Percentiles rank a stretch among this genome's conserved stretches.
Evolutionary conservation across 495 filamentous ascomycete species (phyloP).

Genomic region (Tuber umbilicatum): DNA sequence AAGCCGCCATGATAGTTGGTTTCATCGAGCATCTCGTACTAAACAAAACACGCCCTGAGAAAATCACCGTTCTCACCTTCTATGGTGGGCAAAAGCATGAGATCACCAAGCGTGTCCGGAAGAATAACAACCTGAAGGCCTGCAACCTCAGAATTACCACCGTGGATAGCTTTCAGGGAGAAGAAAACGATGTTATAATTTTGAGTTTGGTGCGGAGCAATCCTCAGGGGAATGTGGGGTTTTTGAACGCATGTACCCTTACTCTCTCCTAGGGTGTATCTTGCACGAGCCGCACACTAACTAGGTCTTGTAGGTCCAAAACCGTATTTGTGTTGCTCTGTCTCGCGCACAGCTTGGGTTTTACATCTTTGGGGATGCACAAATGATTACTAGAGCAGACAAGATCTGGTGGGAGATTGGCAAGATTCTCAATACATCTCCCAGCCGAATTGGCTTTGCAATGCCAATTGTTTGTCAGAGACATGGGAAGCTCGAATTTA

Average conservation of each 20-base stretch:
- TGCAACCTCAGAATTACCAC: slow-evolving; percentile 63
- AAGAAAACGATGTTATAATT: slow-evolving; percentile 82
- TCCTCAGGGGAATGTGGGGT: slow-evolving; percentile 36
- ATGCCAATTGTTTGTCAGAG: slow-evolving; percentile 44
- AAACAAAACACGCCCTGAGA: slow-evolving; percentile 53
- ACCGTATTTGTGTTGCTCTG: slow-evolving; percentile 79
- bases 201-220: slow-evolving; percentile 80
- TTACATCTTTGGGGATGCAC: slow-evolving; percentile 78
- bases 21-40: slow-evolving; percentile 66
- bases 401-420: slow-evolving; percentile 44
- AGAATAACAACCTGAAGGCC: slow-evolving; percentile 49
- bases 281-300: slow-evolving; percentile 51
- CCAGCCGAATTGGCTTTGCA: slow-evolving; percentile 40
- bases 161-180: slow-evolving; percentile 89
- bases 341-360: slow-evolving; percentile 80
- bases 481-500: slow-evolving; percentile 41
- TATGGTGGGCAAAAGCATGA: slow-evolving; percentile 79
- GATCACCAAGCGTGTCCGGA: slow-evolving; percentile 52
- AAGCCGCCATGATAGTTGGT: slow-evolving; percentile 69
- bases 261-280: neutral
- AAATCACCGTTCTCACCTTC: slow-evolving; percentile 84
- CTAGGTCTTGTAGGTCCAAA: slow-evolving; percentile 54
- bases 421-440: slow-evolving; percentile 30
- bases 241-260: slow-evolving; percentile 34
- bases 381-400: slow-evolving; percentile 47